Evolutionary conservation across 2,329 filamentous ascomycete genomes (phyloP).

Genomic region (Sarocladium brachiariae): DNA sequence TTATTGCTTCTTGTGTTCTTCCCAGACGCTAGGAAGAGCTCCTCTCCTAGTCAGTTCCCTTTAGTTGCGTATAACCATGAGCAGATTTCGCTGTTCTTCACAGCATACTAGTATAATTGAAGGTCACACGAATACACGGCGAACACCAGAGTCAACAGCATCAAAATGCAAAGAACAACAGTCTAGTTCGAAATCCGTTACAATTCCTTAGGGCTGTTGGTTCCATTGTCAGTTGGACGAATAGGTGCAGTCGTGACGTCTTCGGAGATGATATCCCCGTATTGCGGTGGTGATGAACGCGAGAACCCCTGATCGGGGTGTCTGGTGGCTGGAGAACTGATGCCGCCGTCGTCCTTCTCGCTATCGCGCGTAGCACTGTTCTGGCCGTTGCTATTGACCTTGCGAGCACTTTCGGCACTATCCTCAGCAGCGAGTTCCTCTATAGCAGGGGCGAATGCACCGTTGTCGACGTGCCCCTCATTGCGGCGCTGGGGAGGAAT

Average conservation of each 20-base stretch:
- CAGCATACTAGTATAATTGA: too few species aligned
- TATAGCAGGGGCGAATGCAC: constrained; percentile 13
- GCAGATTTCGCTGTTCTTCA: too few species aligned
- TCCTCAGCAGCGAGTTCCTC: constrained; percentile 5
- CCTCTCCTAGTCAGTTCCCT: too few species aligned
- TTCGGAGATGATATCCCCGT: background rate
- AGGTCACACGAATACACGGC: background rate
- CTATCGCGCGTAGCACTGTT: background rate
- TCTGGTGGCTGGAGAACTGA: background rate
- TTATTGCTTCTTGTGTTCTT: too few species aligned
- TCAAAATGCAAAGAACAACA: background rate
- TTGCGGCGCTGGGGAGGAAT: constrained; percentile 38
- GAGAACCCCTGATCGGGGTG: background rate
- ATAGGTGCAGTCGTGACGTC: background rate
- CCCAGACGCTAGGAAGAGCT: too few species aligned
- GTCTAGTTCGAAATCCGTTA: background rate
- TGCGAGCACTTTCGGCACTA: constrained; percentile 3
- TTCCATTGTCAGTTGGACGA: background rate
- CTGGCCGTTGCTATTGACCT: constrained; percentile 8
- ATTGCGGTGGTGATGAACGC: background rate
- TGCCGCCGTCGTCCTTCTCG: background rate
- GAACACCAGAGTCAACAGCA: background rate
- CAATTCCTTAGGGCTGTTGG: background rate
- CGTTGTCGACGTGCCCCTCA: constrained; percentile 34
- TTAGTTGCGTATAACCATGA: too few species aligned